Percentiles rank a stretch among this genome's conserved stretches.
These are phyloP conservation scores for Cordia subcordata DNA, from an alignment of 257 asterid species.

Conservation along the genomic window DNA sequence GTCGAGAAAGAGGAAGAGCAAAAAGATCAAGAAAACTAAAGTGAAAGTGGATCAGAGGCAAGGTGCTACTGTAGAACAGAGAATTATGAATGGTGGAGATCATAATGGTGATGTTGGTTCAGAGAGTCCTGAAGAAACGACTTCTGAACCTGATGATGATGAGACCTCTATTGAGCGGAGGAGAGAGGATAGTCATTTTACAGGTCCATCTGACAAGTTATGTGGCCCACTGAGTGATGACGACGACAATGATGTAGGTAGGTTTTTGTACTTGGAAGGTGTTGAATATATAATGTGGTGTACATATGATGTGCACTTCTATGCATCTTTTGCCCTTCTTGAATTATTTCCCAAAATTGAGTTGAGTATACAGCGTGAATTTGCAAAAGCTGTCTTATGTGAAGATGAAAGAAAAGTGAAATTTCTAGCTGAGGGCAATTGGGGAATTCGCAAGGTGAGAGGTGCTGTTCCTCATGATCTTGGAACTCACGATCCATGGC, in stretches of 20 bases:
- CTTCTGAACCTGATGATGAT: constrained; percentile 4
- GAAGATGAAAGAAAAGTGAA: constrained; percentile 81
- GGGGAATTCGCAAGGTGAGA: constrained; percentile 83
- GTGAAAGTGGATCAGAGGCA: constrained; percentile 28
- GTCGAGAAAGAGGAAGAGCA: constrained; percentile 23
- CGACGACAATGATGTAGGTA: constrained; percentile 65
- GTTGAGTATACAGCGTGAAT: constrained; percentile 92
- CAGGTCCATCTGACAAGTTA: constrained; percentile 30
- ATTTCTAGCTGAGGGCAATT: constrained; percentile 82
- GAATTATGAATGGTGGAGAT: constrained; percentile 21
- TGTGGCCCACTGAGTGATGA: constrained; percentile 25
- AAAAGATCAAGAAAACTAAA: constrained; percentile 35
- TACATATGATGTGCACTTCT: constrained; percentile 95
- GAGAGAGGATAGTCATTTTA: constrained; percentile 26
- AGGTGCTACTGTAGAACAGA: constrained; percentile 17
- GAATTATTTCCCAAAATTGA: constrained; percentile 91
- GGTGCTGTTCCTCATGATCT: constrained; percentile 99
- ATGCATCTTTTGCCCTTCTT: constrained; percentile 96
- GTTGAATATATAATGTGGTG: constrained; percentile 99
- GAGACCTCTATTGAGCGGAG: constrained; percentile 23
- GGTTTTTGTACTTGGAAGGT: constrained; percentile 88
- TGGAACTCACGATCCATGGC: constrained; percentile 99
- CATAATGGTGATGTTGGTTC: constrained; percentile 19
- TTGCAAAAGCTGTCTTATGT: constrained; percentile 75
- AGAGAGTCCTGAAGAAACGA: constrained; percentile 12